Base-by-base conservation (phyloP, 148 eudicot species). In the Polygonum aviculare region DNA sequence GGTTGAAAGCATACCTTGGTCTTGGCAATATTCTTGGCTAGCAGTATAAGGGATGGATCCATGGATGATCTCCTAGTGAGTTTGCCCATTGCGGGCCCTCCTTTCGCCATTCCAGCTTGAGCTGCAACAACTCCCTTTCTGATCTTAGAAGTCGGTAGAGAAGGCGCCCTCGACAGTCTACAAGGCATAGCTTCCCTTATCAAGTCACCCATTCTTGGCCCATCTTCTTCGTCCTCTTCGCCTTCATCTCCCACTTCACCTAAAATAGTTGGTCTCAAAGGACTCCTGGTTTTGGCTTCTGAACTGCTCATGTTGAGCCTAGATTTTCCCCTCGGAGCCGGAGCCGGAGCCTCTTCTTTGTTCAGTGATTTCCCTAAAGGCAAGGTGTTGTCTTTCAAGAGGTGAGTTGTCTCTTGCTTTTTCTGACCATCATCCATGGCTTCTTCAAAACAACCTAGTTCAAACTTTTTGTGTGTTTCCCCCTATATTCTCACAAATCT, bases 121-220 rank as follows among this genome's bases (percentile, higher is more conserved):
- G 72, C 81, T 16, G 26, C 22, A 54, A 21, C 60, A 54, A 54
- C 60, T 54, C 72, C 73, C 78, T 48, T 73, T 73, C 78, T 54
- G 38, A 48, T 47, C 51, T n/a, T 74, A 65, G 74, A 75, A 6
- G 84, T 77, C 2, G 86, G 86, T 47, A 84, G 76, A 74, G 86
- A 84, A 12, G 86, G 84, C 5, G 84, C 73, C 5, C 82, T 71
- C 11, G 75, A 77, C 69, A 84, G 60, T 41, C 77, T 75, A 22
- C 77, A 74, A 36, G 84, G 84, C 87, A 84, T 82, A 8, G 87
- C 98, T 80, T 93, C 93, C 81, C 90, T 84, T 33, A 93, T 93
- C 83, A 93, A 86, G 69, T 83, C 89, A 45, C 91, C 90, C 88
- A 93, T 80, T 10, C 88, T 82, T 21, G 89, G 88, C 39, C 33